These are phyloP conservation scores for Candida albicans DNA, from an alignment of 1,139 yeast species.

Conservation along the genomic window DNA sequence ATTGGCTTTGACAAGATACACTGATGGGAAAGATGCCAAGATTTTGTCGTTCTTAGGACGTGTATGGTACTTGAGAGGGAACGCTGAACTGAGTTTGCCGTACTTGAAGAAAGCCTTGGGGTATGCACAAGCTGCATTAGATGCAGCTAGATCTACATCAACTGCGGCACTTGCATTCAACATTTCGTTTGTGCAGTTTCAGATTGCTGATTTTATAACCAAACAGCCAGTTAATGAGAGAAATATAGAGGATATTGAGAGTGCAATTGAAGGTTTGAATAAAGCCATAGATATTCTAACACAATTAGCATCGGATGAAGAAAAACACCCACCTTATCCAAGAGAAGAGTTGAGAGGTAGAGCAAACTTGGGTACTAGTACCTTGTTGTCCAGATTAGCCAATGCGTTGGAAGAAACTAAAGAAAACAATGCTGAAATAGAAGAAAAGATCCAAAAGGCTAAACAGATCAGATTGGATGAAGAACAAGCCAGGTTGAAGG, in stretches of 20 bases:
- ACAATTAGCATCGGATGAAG: conserved; percentile 54
- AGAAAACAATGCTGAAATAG: conserved; percentile 59
- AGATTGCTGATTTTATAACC: conserved; percentile 79
- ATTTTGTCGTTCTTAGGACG: conserved; percentile 76
- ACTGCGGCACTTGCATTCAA: conserved; percentile 61
- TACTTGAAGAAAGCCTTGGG: conserved; percentile 63
- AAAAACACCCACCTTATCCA: conserved; percentile 69
- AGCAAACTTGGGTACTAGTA: conserved; percentile 78
- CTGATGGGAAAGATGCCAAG: conserved; percentile 63
- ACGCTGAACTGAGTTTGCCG: conserved; percentile 61
- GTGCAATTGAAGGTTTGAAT: conserved; percentile 57
- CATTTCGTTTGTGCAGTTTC: conserved; percentile 81
- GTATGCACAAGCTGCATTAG: conserved; percentile 59
- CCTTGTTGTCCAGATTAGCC: conserved; percentile 70
- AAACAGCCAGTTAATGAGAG: conserved; percentile 63
- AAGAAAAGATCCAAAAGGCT: conserved; percentile 71
- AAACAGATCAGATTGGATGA: conserved; percentile 58
- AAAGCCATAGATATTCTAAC: conserved; percentile 63
- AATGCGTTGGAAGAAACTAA: conserved; percentile 72
- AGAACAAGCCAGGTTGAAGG: conserved; percentile 37
- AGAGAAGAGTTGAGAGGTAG: conserved; percentile 79
- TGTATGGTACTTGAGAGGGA: conserved; percentile 87
- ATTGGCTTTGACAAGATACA: conserved; percentile 67
- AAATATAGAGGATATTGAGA: conserved; percentile 58
- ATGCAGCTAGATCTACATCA: conserved; percentile 38